phyloP scores from a whole-genome alignment of 1,284 basidiomycete species.

The Trametes sp. region DNA sequence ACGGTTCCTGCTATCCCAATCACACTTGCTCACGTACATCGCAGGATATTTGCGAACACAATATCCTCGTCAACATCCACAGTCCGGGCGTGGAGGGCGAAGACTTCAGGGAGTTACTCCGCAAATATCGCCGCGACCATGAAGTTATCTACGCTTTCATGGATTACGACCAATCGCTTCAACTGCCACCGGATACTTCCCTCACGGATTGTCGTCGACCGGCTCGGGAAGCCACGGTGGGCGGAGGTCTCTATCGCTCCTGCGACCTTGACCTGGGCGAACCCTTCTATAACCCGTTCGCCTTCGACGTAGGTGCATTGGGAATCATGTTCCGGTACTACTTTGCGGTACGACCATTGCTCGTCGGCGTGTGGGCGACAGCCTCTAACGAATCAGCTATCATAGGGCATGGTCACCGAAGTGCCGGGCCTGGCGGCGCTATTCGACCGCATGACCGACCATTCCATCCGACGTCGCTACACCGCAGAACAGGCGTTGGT shows the following conservation, averaged over 20 bases:
- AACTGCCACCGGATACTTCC: neutral
- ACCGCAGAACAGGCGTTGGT: neutral
- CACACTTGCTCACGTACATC: neutral
- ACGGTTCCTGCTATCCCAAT: too few relatives aligned
- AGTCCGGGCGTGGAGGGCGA: neutral
- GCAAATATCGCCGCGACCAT: neutral
- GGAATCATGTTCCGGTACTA: neutral
- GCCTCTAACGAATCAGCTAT: neutral
- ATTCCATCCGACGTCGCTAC: neutral
- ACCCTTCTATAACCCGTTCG: slow-evolving; percentile 10
- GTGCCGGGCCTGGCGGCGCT: neutral
- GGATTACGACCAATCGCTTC: slow-evolving; percentile 2
- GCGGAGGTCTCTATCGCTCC: neutral
- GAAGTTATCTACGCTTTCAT: neutral
- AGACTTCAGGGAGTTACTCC: neutral
- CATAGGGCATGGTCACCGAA: neutral
- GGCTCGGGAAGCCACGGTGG: neutral
- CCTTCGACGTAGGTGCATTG: slow-evolving; percentile 5
- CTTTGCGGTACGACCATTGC: neutral
- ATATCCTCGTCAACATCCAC: neutral
- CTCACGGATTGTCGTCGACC: neutral
- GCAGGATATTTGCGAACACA: neutral
- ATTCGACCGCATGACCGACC: slow-evolving; percentile 1
- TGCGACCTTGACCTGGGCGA: neutral
- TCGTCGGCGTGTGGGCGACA: too few relatives aligned